Conservation (phyloP, 2,329 filamentous ascomycete species). For the Moelleriella libera region DNA sequence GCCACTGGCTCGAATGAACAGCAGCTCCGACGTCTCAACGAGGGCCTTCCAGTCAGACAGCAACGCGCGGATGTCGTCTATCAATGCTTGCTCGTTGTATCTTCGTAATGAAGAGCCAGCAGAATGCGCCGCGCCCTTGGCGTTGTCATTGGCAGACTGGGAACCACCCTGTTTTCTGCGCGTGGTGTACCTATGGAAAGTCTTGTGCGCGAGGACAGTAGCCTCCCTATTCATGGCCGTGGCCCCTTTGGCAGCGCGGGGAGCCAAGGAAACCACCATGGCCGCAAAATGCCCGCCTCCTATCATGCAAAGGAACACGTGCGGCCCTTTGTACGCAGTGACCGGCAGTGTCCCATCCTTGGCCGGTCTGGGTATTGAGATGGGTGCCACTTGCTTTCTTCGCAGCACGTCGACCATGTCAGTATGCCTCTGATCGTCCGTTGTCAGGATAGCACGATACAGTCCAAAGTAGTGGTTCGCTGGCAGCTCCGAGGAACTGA, state of each 20-base stretch:
- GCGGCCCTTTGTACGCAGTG: conserved; percentile 53
- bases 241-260: conserved; percentile 57
- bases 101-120: conserved; percentile 80
- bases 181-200: conserved; percentile 94
- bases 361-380: conserved; percentile 33
- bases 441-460: conserved; percentile 69
- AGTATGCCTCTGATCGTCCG: conserved; percentile 48
- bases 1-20: conserved; percentile 85
- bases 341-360: conserved; percentile 44
- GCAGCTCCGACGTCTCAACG: conserved; percentile 69
- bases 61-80: conserved; percentile 73
- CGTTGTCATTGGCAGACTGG: conserved; percentile 84
- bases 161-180: conserved; percentile 90
- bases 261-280: conserved; percentile 83
- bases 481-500: conserved; percentile 61
- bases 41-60: conserved; percentile 73
- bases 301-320: conserved; percentile 97
- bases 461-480: conserved; percentile 70
- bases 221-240: conserved; percentile 69
- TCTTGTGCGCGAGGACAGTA: conserved; percentile 86
- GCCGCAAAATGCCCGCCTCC: conserved; percentile 94
- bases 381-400: conserved; percentile 63
- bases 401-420: conserved; percentile 54
- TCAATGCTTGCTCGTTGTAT: conserved; percentile 85
- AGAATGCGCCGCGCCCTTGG: conserved; percentile 89